Evolutionary conservation across 805 yeast species (phyloP).

Genomic region (Saccharomycopsis lassenensis): DNA sequence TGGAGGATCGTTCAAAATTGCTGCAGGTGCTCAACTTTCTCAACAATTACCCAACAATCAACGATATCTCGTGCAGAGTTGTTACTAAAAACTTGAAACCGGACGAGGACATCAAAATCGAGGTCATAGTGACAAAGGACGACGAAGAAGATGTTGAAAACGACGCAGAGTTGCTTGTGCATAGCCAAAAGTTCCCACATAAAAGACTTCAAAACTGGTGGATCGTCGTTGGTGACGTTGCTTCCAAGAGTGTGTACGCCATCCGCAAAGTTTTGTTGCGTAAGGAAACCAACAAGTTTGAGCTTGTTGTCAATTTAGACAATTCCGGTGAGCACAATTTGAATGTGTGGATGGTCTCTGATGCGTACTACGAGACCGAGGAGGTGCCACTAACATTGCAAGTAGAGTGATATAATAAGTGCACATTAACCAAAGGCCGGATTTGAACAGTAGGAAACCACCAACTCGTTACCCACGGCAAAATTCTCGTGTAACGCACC

Average conservation of each 20-base stretch:
- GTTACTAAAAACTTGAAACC: constrained; percentile 36
- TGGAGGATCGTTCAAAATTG: constrained; percentile 34
- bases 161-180: constrained; percentile 42
- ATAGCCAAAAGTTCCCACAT: constrained; percentile 47
- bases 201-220: constrained; percentile 72
- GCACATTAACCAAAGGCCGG: constrained; percentile 34
- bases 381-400: no score
- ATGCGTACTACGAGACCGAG: constrained; percentile 87
- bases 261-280: constrained; percentile 52
- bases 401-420: neutral
- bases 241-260: constrained; percentile 52
- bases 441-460: constrained; percentile 34
- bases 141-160: constrained; percentile 69
- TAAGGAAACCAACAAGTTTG: constrained; percentile 41
- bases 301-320: constrained; percentile 47
- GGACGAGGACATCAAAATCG: constrained; percentile 20
- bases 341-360: constrained; percentile 80
- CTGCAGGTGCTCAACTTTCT: constrained; percentile 75
- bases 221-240: constrained; percentile 68
- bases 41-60: constrained; percentile 75
- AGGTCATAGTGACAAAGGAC: constrained; percentile 37
- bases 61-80: constrained; percentile 48
- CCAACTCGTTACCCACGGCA: constrained; percentile 29
- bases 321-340: constrained; percentile 50
- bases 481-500: constrained; percentile 30